A percentile compares a stretch with the other conserved stretches of the same genome.
Conservation (phyloP, 768 basidiomycete species). For the Mycena venus region DNA sequence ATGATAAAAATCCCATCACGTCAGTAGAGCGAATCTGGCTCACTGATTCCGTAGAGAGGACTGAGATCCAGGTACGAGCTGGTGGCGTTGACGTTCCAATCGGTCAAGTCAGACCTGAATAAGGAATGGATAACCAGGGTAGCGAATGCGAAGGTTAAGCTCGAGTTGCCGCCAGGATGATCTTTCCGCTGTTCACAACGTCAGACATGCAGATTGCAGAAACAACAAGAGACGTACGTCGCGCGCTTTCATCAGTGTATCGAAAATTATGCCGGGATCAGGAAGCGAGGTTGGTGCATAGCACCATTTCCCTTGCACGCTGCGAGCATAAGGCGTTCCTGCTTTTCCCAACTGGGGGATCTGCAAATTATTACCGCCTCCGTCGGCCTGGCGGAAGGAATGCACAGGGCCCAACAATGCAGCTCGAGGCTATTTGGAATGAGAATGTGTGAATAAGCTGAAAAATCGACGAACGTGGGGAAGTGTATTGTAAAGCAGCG, state of each 20-base stretch:
- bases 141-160: conserved; percentile 76
- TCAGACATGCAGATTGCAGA: conserved; percentile 42
- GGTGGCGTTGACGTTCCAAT: conserved; percentile 64
- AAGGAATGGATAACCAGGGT: conserved; percentile 72
- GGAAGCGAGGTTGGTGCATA: conserved; percentile 60
- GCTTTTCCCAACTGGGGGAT: conserved; percentile 63
- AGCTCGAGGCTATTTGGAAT: conserved; percentile 42
- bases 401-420: conserved; percentile 50
- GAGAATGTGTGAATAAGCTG: conserved; percentile 36
- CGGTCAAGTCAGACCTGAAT: conserved; percentile 61
- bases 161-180: conserved; percentile 72
- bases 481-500: conserved; percentile 68
- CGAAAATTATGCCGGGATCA: conserved; percentile 73
- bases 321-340: conserved; percentile 66
- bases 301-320: conserved; percentile 59
- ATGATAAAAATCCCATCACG: background rate
- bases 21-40: conserved; percentile 25
- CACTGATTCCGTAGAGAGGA: conserved; percentile 66
- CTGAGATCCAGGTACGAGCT: conserved; percentile 70
- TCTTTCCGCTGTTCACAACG: conserved; percentile 46
- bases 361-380: conserved; percentile 61
- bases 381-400: conserved; percentile 62
- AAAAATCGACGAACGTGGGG: conserved; percentile 60
- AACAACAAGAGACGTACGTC: conserved; percentile 45
- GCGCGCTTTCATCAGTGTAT: conserved; percentile 63